Evolutionary conservation across 169 alveolate genomes (phyloP).

Genomic region (Eimeria tenella): DNA sequence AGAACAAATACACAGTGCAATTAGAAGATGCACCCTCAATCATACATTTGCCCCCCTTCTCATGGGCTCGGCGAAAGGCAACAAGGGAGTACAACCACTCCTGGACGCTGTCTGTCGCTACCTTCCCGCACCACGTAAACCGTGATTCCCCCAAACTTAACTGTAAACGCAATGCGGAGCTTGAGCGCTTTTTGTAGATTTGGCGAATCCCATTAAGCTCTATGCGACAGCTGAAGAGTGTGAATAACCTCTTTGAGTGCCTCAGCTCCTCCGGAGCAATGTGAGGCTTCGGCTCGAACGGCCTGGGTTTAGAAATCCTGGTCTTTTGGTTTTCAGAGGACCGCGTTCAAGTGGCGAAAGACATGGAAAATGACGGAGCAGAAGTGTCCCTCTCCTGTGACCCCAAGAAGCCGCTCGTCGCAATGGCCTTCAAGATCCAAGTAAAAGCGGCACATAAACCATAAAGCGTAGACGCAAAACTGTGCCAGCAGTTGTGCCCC

Average conservation of each 20-base stretch:
- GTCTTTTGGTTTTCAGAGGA: conserved; percentile 72
- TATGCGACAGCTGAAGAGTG: neutral
- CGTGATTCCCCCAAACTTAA: neutral
- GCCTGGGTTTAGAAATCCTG: neutral
- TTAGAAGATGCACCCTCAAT: conserved; percentile 80
- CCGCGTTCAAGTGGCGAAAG: conserved; percentile 82
- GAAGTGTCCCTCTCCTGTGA: conserved; percentile 83
- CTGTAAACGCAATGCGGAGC: neutral
- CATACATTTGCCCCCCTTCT: conserved; percentile 92
- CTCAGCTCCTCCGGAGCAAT: neutral
- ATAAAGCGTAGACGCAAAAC: neutral
- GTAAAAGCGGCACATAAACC: conserved; percentile 82
- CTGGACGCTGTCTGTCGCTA: conserved; percentile 95
- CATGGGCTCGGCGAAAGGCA: conserved; percentile 97
- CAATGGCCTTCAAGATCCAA: conserved; percentile 95
- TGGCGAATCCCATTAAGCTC: neutral
- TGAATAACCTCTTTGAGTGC: too few relatives aligned
- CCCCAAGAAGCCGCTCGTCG: conserved; percentile 93
- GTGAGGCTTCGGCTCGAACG: neutral
- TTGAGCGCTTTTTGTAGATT: neutral
- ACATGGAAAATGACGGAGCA: conserved; percentile 82
- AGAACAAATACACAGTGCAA: conserved; percentile 73
- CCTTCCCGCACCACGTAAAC: conserved; percentile 87
- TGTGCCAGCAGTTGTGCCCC: too few relatives aligned
- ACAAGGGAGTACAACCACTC: conserved; percentile 96